These are phyloP conservation scores for Phytophthora pisi DNA, from an alignment of 352 stramenopile species.

Conservation along the genomic window DNA sequence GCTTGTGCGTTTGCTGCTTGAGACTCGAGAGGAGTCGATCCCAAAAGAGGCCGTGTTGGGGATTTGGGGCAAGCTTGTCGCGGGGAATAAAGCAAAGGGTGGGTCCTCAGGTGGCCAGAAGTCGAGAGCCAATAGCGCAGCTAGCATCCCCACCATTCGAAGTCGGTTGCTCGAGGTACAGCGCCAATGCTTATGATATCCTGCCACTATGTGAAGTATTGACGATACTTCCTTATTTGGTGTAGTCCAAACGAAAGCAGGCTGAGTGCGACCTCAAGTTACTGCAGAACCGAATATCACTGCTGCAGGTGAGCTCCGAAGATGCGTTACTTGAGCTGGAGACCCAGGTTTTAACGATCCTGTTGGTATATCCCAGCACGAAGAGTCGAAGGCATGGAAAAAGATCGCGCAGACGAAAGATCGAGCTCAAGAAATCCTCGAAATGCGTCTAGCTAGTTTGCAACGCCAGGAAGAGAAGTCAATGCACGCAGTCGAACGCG, in stretches of 20 bases:
- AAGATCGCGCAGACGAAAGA: slow-evolving; percentile 84
- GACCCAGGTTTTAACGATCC: neutral
- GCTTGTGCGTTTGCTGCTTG: slow-evolving; percentile 55
- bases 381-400: slow-evolving; percentile 79
- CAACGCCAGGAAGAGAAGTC: slow-evolving; percentile 57
- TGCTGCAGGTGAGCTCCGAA: slow-evolving; percentile 52
- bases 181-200: too few species aligned
- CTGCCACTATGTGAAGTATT: neutral
- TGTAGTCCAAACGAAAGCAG: slow-evolving; percentile 73
- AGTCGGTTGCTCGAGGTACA: slow-evolving; percentile 56
- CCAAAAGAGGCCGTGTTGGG: slow-evolving; percentile 55
- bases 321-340: neutral
- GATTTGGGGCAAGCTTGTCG: slow-evolving; percentile 56
- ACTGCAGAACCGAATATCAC: slow-evolving; percentile 70
- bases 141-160: slow-evolving; percentile 54
- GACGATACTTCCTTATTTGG: neutral
- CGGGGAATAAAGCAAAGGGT: slow-evolving; percentile 8
- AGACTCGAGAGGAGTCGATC: slow-evolving; percentile 55
- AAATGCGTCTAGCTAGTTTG: slow-evolving; percentile 59
- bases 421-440: slow-evolving; percentile 69
- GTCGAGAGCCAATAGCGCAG: slow-evolving; percentile 46
- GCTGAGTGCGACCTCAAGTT: slow-evolving; percentile 75
- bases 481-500: slow-evolving; percentile 42
- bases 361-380: slow-evolving; percentile 41
- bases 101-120: neutral